Conservation (phyloP, 2,329 filamentous ascomycete species). For the Teratosphaeria epicoccoides region DNA sequence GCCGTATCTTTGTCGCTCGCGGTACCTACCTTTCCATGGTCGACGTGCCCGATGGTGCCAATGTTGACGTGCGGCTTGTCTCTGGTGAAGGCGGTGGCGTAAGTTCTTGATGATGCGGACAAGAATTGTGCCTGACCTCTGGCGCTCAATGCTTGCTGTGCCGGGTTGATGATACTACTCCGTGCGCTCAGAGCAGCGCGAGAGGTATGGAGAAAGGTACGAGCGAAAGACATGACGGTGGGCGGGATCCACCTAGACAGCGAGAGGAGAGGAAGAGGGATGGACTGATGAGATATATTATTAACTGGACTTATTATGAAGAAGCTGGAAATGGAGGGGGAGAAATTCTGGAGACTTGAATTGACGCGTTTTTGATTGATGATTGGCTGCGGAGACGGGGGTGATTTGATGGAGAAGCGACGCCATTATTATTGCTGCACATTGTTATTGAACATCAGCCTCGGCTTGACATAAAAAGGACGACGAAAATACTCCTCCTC, state of each 20-base stretch:
- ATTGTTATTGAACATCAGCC: background rate
- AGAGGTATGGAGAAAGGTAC: conserved; percentile 74
- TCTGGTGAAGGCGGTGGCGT: conserved; percentile 64
- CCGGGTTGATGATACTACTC: conserved; percentile 54
- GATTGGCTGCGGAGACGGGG: conserved; percentile 1
- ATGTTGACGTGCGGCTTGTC: conserved; percentile 98
- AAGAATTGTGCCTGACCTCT: conserved; percentile 55
- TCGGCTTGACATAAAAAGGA: no score
- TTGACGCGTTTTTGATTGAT: background rate
- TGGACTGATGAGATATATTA: background rate
- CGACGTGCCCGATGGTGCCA: conserved; percentile 97
- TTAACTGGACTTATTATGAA: no score
- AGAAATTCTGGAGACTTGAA: background rate
- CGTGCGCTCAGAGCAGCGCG: conserved; percentile 63
- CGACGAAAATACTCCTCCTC: no score
- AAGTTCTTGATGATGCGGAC: conserved; percentile 46
- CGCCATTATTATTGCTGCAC: no score
- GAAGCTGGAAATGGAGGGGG: background rate
- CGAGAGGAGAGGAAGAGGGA: background rate
- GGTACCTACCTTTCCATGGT: conserved; percentile 99
- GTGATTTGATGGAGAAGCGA: background rate
- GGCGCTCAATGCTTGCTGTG: conserved; percentile 58
- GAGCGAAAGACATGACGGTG: conserved; percentile 62
- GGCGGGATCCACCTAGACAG: background rate
- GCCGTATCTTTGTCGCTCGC: no score